A percentile compares a stretch with the other conserved stretches of the same genome.
Conservation (phyloP, 768 basidiomycete genomes). For the Lyophyllum shimeji region DNA sequence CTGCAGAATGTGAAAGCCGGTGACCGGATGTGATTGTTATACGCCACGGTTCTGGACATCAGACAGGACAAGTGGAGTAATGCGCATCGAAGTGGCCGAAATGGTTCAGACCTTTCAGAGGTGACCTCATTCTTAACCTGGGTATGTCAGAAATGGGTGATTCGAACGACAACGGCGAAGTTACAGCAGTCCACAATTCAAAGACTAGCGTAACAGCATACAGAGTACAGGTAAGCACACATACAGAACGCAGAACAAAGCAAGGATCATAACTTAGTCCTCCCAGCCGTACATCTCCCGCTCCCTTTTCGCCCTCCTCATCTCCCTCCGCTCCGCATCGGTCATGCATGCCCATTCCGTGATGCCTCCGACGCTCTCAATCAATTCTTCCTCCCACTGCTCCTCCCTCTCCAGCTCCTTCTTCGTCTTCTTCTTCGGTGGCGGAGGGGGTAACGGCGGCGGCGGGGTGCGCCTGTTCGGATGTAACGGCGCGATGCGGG, state of each 20-base stretch:
- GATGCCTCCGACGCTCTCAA: conserved; percentile 72
- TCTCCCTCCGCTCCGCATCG: conserved; percentile 49
- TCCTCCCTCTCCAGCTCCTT: conserved; percentile 77
- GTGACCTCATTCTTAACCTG: neutral
- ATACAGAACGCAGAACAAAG: neutral
- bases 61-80: no score
- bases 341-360: conserved; percentile 49
- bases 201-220: neutral
- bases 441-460: conserved; percentile 67
- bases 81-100: no score
- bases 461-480: conserved; percentile 73
- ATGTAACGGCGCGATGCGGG: conserved; percentile 74
- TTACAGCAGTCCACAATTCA: neutral
- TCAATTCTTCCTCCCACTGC: conserved; percentile 76
- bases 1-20: no score
- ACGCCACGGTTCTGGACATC: no score
- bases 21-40: no score
- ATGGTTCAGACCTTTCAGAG: no score
- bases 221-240: neutral
- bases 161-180: neutral
- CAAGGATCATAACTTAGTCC: conserved; percentile 28
- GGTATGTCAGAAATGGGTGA: neutral
- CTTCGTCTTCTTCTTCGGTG: conserved; percentile 76
- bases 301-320: conserved; percentile 62
- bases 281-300: conserved; percentile 64